Conservation (phyloP, 2,329 filamentous ascomycete genomes). For the Diaporthe longicolla region DNA sequence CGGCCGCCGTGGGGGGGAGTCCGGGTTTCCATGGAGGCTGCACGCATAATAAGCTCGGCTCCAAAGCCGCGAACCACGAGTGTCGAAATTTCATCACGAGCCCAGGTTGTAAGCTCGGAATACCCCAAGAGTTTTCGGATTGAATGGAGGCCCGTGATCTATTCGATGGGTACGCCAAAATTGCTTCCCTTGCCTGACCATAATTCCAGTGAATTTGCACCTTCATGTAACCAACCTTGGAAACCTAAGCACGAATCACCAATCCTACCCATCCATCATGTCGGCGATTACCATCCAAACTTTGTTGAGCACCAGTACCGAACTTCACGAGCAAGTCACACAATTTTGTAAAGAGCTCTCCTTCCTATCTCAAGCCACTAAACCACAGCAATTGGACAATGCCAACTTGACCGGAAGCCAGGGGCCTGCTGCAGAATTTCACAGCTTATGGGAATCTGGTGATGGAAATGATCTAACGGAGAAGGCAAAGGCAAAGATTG, state of each 20-base stretch:
- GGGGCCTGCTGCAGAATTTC: neutral
- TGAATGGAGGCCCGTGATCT: neutral
- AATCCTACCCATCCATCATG: neutral
- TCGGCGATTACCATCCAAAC: neutral
- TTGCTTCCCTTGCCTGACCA: neutral
- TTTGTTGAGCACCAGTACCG: neutral
- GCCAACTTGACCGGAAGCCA: neutral
- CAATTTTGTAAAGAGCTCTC: neutral
- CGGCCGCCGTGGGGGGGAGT: constrained; percentile 24
- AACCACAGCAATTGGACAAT: neutral
- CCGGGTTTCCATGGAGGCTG: neutral
- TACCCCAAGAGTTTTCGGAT: neutral
- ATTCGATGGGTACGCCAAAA: no score
- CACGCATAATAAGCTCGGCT: constrained; percentile 15
- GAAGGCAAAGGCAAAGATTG: constrained; percentile 1
- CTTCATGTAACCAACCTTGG: no score
- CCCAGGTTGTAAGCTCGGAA: no score
- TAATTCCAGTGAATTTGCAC: no score
- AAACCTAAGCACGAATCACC: neutral
- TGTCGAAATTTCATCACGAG: neutral
- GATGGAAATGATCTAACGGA: neutral
- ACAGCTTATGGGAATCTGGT: neutral
- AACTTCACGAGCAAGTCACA: constrained; percentile 13
- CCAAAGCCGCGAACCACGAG: neutral
- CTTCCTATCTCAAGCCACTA: neutral